Evolutionary conservation across 441 rosid genomes (phyloP), one percentile per base, ranked within the genome.

Genomic region (Hypseocharis bilobata): DNA sequence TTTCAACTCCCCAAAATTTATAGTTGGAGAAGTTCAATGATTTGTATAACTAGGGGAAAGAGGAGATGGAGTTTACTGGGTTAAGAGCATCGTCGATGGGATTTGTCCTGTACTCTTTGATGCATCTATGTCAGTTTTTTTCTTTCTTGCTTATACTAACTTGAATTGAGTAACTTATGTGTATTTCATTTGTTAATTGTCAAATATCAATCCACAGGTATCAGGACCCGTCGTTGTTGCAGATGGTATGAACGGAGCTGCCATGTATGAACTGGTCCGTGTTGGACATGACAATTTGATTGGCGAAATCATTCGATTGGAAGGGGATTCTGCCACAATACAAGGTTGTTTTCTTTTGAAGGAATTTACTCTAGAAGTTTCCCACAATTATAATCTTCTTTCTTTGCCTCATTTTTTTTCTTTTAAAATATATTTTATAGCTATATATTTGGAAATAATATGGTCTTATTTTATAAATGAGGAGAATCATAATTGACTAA

Each of bases 211-310:
- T 22, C 70, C 62, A 62, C 81, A 94, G 99, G 99, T 94, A 7
- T 94, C 99, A 60, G 98, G 96, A 52, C 98, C 96, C 2, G 99
- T 94, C 28, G 96, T 94, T 60, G 83, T 94, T 62, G 99, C 98
- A 3, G 99, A 94, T 80, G 96, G 99, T 72, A 91, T 94, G 99
- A 92, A 86, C 34, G 99, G 99, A 61, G 99, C 98, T 72, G 99
- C 99, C 66, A 94, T 94, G 99, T 91, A 94, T 64, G 98, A 94
- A 77, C 81, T 94, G 57, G 99, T 94, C 65, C 99, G 96, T 75
- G 96, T 94, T n/a, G 98, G 99, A 6, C 84, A 91, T 71, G 94
- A 94, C 82, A 88, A 89, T 26, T 77, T 91, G 63, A 94, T 94
- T 25, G 98, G 99, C 64, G 99, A 94, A 76, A 94, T 94, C 71